A percentile compares a stretch with the other conserved stretches of the same genome.
Conservation (phyloP, 129 eudicot genomes). For the Pittosporum tobira region DNA sequence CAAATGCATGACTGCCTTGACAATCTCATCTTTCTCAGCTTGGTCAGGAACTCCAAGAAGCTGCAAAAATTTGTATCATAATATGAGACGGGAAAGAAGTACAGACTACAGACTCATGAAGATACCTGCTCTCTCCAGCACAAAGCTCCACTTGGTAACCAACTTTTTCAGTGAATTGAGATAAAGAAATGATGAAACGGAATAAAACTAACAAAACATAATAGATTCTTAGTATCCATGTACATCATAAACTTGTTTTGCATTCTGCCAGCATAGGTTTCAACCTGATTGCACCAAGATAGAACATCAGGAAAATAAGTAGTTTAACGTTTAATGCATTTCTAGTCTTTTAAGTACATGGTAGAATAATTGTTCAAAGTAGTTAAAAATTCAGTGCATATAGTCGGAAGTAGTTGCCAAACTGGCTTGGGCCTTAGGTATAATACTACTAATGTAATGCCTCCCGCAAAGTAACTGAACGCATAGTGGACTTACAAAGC, state of each 20-base stretch:
- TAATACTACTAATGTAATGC: too few species aligned
- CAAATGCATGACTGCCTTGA: slow-evolving; percentile 80
- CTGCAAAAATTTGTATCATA: slow-evolving; percentile 34
- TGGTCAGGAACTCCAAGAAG: slow-evolving; percentile 75
- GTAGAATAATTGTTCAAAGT: neutral
- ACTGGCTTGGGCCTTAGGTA: too few species aligned
- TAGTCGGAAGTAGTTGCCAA: too few species aligned
- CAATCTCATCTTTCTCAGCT: slow-evolving; percentile 93
- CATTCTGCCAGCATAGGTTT: neutral
- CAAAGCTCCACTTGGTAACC: neutral
- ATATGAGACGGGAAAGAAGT: slow-evolving; percentile 3
- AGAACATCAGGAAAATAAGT: neutral
- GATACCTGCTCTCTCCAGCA: slow-evolving; percentile 7
- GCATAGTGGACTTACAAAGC: too few species aligned
- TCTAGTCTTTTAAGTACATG: neutral
- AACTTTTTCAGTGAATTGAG: neutral
- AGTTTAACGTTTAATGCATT: neutral
- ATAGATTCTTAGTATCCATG: neutral
- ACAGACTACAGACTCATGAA: neutral
- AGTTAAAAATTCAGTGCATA: too few species aligned
- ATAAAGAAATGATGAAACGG: neutral
- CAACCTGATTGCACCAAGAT: neutral
- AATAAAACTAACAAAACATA: neutral
- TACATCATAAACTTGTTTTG: neutral
- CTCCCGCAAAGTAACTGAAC: too few species aligned